phyloP scores from a whole-genome alignment of 768 basidiomycete species.

The Podaxis rugospora region DNA sequence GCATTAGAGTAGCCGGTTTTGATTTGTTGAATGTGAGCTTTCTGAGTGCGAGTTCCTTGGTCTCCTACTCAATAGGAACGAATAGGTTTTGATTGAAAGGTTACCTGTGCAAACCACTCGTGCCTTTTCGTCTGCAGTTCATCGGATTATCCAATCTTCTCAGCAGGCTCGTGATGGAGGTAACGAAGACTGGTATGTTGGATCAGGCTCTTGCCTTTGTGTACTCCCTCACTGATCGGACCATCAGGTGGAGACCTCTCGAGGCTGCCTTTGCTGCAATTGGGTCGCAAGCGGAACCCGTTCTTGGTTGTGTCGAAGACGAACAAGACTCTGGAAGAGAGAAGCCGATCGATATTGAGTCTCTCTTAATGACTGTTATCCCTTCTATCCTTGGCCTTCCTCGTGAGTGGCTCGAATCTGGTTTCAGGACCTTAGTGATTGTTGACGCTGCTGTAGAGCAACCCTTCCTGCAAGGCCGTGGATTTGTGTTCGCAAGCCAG shows the following conservation, averaged over 20 bases:
- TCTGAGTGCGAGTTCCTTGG: background rate
- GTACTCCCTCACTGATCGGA: background rate
- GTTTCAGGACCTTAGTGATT: background rate
- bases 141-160: constrained; percentile 54
- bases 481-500: constrained; percentile 92
- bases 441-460: constrained; percentile 43
- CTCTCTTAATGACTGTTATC: constrained; percentile 72
- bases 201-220: background rate
- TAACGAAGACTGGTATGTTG: constrained; percentile 56
- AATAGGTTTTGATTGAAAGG: constrained; percentile 56
- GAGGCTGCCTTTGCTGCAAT: constrained; percentile 82
- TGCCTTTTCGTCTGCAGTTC: constrained; percentile 50
- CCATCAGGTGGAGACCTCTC: constrained; percentile 82
- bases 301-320: constrained; percentile 75
- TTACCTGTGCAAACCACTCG: constrained; percentile 44
- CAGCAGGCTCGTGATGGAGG: constrained; percentile 51
- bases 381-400: constrained; percentile 69
- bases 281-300: constrained; percentile 74
- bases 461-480: constrained; percentile 93
- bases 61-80: background rate
- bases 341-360: constrained; percentile 74
- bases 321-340: constrained; percentile 59
- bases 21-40: constrained; percentile 70
- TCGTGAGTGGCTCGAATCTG: constrained; percentile 36
- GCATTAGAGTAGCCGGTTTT: constrained; percentile 78